Evolutionary conservation across 2,329 filamentous ascomycete species (phyloP).

Genomic region (Trichoderma atroviride): DNA sequence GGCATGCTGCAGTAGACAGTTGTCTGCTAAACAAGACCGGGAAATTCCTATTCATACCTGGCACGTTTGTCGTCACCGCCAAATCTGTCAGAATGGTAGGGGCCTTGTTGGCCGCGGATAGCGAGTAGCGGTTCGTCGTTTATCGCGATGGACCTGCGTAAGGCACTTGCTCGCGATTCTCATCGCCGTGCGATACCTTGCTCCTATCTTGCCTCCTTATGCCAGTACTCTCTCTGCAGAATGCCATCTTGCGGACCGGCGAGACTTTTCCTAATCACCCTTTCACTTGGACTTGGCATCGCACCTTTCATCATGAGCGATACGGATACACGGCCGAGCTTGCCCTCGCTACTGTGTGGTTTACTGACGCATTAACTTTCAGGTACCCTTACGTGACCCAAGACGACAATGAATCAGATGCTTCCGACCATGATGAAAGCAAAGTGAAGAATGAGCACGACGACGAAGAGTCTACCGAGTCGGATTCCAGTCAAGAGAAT

Average conservation of each 20-base stretch:
- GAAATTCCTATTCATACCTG: constrained; percentile 14
- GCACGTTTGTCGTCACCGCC: not conserved
- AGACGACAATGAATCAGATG: not conserved
- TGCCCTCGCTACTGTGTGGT: not conserved
- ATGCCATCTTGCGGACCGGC: constrained; percentile 12
- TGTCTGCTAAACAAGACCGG: constrained; percentile 10
- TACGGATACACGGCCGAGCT: not conserved
- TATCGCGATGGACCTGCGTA: not conserved
- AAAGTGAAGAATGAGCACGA: not conserved
- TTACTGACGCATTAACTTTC: not conserved
- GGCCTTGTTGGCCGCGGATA: constrained; percentile 13
- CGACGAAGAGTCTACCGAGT: not conserved
- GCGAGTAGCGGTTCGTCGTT: constrained; percentile 3
- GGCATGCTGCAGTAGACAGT: not conserved
- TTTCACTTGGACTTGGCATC: not conserved
- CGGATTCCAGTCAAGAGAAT: not conserved
- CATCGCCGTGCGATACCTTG: not conserved
- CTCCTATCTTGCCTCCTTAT: constrained; percentile 14
- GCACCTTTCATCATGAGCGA: not conserved
- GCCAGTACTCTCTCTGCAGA: constrained; percentile 17
- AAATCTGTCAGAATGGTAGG: constrained; percentile 5
- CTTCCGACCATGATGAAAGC: not conserved
- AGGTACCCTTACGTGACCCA: not conserved
- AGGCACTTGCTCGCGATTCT: not conserved
- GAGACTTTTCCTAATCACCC: constrained; percentile 4